Base-by-base conservation (phyloP, 2,329 filamentous ascomycete species). In the Fusarium udum region DNA sequence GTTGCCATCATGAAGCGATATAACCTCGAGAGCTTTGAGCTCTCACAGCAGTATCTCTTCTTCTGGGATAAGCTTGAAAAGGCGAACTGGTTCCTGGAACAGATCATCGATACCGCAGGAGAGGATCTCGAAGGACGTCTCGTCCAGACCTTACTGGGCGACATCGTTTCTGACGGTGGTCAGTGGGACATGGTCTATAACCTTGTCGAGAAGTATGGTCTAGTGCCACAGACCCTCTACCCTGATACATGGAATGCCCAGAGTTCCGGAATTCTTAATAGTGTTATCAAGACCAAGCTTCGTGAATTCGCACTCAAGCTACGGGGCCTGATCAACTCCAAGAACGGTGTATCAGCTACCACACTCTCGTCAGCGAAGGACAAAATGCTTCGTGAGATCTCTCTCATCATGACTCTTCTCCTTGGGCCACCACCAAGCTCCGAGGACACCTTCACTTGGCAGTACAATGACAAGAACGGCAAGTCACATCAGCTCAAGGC, bases 11-110 rank as follows among this genome's bases (percentile, higher is more conserved):
- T 96, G 92, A 92, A 93, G 82, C 92, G 92, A 77, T 93, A 97
- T 82, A 89, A 91, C 72, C 88, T 97, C 26, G 88, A 91, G 52
- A 86, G 88, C 60, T 97, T 97, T 78, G 93, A 97, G 85, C 86
- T 97, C n/a, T 95, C 92, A 36, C 95, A 97, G 82, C 87, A 92
- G 3, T 97, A 97, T 78, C 87, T 97, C 8, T 97, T 95, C 84
- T 97, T 94, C 87, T 97, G 93, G 92, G 95, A 97, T 82, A 97
- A 97, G 84, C 89, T 97, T 26, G 95, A 97, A 82, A 97, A 97
- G 82, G 88, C 92, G 14, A 97, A 97, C 82, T 97, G 89, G 85
- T 97, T 97, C 84, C 87, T 97, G 24, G 94, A 97, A 82, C 92
- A 93, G 78, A 89, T 95, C 69, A 88, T 97, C 62, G 90, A 93